These are phyloP conservation scores for Lippia alba DNA, from an alignment of 305 asterid species.

Conservation along the genomic window DNA sequence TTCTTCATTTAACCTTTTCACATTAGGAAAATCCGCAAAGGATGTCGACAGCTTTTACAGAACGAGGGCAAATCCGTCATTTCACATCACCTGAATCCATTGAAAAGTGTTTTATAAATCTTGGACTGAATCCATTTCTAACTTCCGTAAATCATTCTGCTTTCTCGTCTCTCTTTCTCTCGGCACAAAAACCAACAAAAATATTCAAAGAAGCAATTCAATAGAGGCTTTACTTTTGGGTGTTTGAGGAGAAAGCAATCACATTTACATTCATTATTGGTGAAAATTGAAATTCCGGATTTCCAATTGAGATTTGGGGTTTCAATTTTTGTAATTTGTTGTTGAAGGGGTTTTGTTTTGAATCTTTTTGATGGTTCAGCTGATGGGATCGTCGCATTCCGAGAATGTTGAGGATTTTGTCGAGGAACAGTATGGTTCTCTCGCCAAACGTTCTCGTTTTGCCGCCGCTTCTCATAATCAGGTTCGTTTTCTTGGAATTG, in stretches of 20 bases:
- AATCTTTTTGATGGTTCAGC: conserved; percentile 43
- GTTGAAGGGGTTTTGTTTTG: conserved; percentile 24
- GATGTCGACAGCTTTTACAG: conserved; percentile 19
- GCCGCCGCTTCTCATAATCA: conserved; percentile 38
- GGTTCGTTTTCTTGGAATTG: conserved; percentile 33
- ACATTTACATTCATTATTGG: not conserved
- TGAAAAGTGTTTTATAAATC: conserved; percentile 36
- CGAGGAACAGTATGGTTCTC: conserved; percentile 53
- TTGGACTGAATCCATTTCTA: conserved; percentile 34
- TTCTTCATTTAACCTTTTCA: too few relatives aligned
- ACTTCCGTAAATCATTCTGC: conserved; percentile 29
- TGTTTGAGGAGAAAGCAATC: conserved; percentile 28
- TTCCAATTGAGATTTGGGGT: conserved; percentile 32
- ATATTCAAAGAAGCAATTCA: not conserved
- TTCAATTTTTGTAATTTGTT: conserved; percentile 17
- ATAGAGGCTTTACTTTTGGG: not conserved
- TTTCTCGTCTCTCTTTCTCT: conserved; percentile 1
- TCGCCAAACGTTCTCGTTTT: conserved; percentile 50
- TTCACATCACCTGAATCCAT: conserved; percentile 20
- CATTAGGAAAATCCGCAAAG: not conserved
- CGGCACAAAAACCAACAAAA: conserved; percentile 17
- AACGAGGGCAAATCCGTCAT: conserved; percentile 32
- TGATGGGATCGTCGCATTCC: conserved; percentile 55
- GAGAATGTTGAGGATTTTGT: conserved; percentile 45
- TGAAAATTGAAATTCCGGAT: conserved; percentile 29